A percentile compares a stretch with the other conserved stretches of the same genome.
Evolutionary conservation across 2,329 filamentous ascomycete species (phyloP).

Genomic region (Fusarium pseudonygamai): DNA sequence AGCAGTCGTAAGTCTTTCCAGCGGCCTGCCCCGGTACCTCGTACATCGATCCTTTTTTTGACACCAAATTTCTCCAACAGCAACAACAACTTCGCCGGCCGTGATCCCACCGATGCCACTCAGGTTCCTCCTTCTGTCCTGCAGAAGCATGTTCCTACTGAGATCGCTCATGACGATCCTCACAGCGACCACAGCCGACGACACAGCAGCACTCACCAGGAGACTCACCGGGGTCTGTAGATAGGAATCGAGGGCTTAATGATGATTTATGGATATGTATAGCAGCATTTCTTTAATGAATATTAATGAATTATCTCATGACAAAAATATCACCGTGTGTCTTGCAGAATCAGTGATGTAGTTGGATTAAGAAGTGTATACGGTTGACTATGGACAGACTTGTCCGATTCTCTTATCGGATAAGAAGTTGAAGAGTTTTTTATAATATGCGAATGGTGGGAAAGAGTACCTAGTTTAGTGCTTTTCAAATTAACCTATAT

Average conservation of each 20-base stretch:
- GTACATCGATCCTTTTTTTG: constrained; percentile 13
- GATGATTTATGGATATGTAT: constrained; percentile 35
- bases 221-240: constrained; percentile 58
- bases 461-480: neutral
- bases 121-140: constrained; percentile 67
- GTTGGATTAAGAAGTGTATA: neutral
- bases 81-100: constrained; percentile 30
- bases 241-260: neutral
- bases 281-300: constrained; percentile 25
- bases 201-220: constrained; percentile 60
- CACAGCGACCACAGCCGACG: constrained; percentile 56
- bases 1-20: constrained; percentile 49
- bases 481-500: neutral
- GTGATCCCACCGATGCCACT: constrained; percentile 64
- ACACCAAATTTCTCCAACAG: constrained; percentile 23
- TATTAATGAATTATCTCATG: constrained; percentile 21
- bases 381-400: neutral
- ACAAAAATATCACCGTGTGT: neutral
- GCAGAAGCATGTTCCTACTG: constrained; percentile 56
- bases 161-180: constrained; percentile 56
- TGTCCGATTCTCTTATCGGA: neutral
- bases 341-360: neutral
- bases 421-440: neutral
- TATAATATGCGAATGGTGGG: neutral
- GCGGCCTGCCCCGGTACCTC: neutral